Conservation (phyloP, 805 yeast species). For the Schwanniomyces occidentalis region DNA sequence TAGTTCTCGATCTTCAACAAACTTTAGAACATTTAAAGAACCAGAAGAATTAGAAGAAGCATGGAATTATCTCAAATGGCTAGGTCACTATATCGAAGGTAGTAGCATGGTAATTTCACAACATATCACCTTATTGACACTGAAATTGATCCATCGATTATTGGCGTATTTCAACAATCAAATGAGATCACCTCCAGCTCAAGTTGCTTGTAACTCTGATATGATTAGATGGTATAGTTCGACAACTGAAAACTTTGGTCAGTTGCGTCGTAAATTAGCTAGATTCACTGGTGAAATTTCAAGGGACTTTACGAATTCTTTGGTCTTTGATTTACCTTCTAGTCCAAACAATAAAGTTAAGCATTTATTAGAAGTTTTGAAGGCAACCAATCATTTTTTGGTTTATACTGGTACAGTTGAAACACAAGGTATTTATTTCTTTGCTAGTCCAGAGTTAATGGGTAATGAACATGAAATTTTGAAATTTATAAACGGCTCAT, state of each 20-base stretch:
- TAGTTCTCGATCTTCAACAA: constrained; percentile 58
- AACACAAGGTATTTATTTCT: constrained; percentile 71
- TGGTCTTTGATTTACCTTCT: constrained; percentile 52
- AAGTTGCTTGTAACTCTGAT: constrained; percentile 32
- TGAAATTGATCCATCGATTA: constrained; percentile 67
- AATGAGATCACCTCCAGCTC: constrained; percentile 57
- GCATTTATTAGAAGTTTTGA: constrained; percentile 55
- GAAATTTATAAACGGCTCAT: constrained; percentile 40
- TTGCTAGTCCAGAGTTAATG: constrained; percentile 65
- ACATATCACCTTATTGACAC: constrained; percentile 65
- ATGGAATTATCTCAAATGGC: constrained; percentile 74
- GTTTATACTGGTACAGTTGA: constrained; percentile 74
- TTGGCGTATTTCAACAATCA: constrained; percentile 72
- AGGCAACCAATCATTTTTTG: constrained; percentile 69
- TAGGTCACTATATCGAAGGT: constrained; percentile 77
- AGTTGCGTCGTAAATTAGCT: constrained; percentile 75
- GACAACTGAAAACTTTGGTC: constrained; percentile 69
- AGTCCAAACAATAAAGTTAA: constrained; percentile 46
- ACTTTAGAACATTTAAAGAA: constrained; percentile 83
- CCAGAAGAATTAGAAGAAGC: constrained; percentile 85
- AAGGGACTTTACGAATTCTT: constrained; percentile 72
- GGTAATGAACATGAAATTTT: constrained; percentile 40
- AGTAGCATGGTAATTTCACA: constrained; percentile 82
- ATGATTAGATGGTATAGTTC: constrained; percentile 64
- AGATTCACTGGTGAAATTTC: constrained; percentile 72